Conservation (phyloP, 176 grass and related monocot species). For the Coix lacrymajobi region DNA sequence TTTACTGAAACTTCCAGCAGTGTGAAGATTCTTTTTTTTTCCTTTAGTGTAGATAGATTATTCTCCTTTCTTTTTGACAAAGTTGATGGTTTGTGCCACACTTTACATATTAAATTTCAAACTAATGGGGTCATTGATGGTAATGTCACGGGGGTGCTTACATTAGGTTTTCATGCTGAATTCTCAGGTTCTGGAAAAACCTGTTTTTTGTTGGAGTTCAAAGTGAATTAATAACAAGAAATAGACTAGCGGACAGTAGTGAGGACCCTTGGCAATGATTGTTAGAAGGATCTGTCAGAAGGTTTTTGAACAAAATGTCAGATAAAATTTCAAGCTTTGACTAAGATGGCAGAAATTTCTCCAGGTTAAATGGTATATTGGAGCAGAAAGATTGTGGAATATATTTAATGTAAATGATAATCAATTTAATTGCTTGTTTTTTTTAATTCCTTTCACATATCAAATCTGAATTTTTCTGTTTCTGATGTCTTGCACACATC, state of each 20-base stretch:
- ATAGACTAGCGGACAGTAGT: background rate
- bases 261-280: background rate
- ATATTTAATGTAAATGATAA: background rate
- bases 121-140: background rate
- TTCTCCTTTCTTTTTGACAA: background rate
- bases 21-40: background rate
- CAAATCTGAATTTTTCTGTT: background rate
- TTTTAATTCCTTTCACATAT: background rate
- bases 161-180: background rate
- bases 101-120: background rate
- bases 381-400: background rate
- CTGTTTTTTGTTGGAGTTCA: background rate
- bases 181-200: constrained; percentile 6
- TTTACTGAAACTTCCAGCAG: constrained; percentile 27
- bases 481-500: background rate
- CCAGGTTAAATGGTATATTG: background rate
- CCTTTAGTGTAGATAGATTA: constrained; percentile 2
- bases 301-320: background rate
- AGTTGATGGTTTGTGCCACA: constrained; percentile 11
- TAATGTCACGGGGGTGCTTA: background rate
- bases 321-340: background rate
- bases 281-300: background rate
- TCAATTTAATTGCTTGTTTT: background rate
- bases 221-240: background rate
- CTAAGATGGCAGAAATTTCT: background rate